These are phyloP conservation scores for Urtica urens DNA, from an alignment of 306 rosid genomes.

Conservation along the genomic window DNA sequence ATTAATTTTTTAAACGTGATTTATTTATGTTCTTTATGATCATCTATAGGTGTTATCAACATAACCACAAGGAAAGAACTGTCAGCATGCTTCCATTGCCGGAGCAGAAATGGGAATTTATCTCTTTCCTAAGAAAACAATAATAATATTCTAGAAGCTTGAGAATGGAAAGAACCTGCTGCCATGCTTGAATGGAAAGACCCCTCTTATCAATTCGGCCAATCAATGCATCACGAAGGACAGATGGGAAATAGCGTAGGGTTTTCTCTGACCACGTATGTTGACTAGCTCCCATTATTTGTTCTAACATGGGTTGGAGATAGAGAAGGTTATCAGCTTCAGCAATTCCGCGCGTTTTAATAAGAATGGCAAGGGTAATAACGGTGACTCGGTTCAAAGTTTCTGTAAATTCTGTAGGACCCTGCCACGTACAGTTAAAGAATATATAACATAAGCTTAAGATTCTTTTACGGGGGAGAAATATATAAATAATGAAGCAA, in stretches of 20 bases:
- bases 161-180: slow-evolving; percentile 42
- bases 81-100: no score
- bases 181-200: slow-evolving; percentile 82
- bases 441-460: slow-evolving; percentile 10
- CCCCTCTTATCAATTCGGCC: slow-evolving; percentile 67
- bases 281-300: slow-evolving; percentile 65
- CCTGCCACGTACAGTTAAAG: slow-evolving; percentile 43
- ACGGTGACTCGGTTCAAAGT: slow-evolving; percentile 76
- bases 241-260: slow-evolving; percentile 64
- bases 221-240: slow-evolving; percentile 68
- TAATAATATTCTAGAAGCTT: not conserved
- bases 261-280: slow-evolving; percentile 98
- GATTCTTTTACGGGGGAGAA: slow-evolving; percentile 8
- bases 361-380: slow-evolving; percentile 81
- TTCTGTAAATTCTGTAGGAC: slow-evolving; percentile 92
- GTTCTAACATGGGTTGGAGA: slow-evolving; percentile 83
- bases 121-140: no score
- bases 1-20: no score
- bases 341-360: slow-evolving; percentile 94
- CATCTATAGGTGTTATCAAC: no score
- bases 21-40: no score
- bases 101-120: no score
- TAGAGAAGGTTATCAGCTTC: slow-evolving; percentile 88
- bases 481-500: not conserved
- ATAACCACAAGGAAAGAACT: no score